These are phyloP conservation scores for Taphrina deformans DNA, from an alignment of 1,139 yeast species.

Conservation along the genomic window DNA sequence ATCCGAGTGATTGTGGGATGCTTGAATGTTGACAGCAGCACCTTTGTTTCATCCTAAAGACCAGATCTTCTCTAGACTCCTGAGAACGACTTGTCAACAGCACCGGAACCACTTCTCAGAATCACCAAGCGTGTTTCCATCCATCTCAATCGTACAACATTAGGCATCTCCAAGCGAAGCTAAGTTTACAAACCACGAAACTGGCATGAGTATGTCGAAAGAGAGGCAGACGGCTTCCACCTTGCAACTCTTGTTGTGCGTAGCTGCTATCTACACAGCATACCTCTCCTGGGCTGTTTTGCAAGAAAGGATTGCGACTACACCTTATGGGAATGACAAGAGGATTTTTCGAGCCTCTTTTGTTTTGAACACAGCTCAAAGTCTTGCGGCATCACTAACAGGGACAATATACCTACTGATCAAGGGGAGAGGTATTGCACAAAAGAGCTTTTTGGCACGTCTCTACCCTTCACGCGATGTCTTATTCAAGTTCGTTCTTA, in stretches of 20 bases:
- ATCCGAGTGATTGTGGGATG: not conserved
- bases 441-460: slow-evolving; percentile 41
- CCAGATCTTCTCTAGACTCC: too few species aligned
- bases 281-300: slow-evolving; percentile 68
- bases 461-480: slow-evolving; percentile 44
- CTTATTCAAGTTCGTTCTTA: slow-evolving; percentile 54
- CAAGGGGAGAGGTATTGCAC: slow-evolving; percentile 38
- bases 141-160: too few species aligned
- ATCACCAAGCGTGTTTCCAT: too few species aligned
- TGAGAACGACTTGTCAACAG: too few species aligned
- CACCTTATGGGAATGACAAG: slow-evolving; percentile 65
- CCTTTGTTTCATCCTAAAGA: not conserved
- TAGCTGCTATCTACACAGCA: slow-evolving; percentile 23
- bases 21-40: not conserved
- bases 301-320: slow-evolving; percentile 83
- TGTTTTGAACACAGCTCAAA: slow-evolving; percentile 71
- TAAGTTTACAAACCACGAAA: too few species aligned
- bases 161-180: too few species aligned
- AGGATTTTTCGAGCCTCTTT: slow-evolving; percentile 71
- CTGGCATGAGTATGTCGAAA: not conserved
- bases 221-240: slow-evolving; percentile 4
- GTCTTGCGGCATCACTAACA: slow-evolving; percentile 65
- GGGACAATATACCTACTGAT: slow-evolving; percentile 62
- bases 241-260: slow-evolving; percentile 17
- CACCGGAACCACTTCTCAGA: too few species aligned